A percentile compares a stretch with the other conserved stretches of the same genome.
Conservation (phyloP, 2,329 filamentous ascomycete genomes). For the Claviceps paspali region DNA sequence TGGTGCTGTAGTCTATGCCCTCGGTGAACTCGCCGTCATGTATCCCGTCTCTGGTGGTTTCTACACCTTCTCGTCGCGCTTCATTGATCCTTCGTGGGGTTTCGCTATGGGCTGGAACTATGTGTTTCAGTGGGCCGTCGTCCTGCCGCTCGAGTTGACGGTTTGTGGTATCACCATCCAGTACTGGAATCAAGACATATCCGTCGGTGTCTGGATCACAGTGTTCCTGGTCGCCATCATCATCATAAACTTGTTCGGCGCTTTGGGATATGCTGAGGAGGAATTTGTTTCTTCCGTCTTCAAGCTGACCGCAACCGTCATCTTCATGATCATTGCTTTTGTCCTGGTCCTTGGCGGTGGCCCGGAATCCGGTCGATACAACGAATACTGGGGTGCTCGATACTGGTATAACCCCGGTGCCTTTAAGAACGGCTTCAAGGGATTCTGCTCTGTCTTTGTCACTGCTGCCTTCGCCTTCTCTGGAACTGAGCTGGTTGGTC, state of each 20-base stretch:
- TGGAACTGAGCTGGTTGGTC: conserved; percentile 50
- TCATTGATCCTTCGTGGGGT: conserved; percentile 43
- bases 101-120: conserved; percentile 38
- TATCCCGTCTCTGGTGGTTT: conserved; percentile 44
- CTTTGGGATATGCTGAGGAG: conserved; percentile 33
- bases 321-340: conserved; percentile 46
- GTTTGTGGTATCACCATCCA: conserved; percentile 34
- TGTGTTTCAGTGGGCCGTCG: conserved; percentile 31
- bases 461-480: conserved; percentile 60
- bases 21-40: conserved; percentile 42
- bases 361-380: conserved; percentile 29
- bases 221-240: conserved; percentile 33
- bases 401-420: conserved; percentile 35
- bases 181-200: conserved; percentile 32
- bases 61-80: conserved; percentile 42
- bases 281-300: conserved; percentile 37
- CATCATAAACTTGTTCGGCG: conserved; percentile 35
- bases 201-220: conserved; percentile 32
- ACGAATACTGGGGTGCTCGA: conserved; percentile 32
- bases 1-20: conserved; percentile 28
- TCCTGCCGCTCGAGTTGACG: conserved; percentile 31
- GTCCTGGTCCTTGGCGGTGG: conserved; percentile 45
- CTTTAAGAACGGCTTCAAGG: conserved; percentile 61
- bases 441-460: conserved; percentile 57
- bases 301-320: conserved; percentile 37